Conservation (phyloP, 1,284 basidiomycete genomes). For the Marasmius fiardii region DNA sequence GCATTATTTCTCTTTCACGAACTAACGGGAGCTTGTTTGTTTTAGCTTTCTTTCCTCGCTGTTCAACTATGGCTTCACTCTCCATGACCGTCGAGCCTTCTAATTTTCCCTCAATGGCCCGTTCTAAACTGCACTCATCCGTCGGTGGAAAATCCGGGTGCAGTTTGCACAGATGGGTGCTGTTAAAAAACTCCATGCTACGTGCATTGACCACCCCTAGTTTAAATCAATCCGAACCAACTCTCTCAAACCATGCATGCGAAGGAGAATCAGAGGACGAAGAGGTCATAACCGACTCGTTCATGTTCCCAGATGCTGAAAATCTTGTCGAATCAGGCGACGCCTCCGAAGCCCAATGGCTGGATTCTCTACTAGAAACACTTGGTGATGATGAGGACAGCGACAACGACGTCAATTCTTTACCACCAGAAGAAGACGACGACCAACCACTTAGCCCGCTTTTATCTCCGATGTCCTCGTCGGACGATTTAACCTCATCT, state of each 20-base stretch:
- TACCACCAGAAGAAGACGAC: slow-evolving; percentile 53
- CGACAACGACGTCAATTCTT: slow-evolving; percentile 36
- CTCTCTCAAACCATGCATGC: slow-evolving; percentile 3
- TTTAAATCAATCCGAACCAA: slow-evolving; percentile 17
- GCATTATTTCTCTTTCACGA: not conserved
- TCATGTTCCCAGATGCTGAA: slow-evolving; percentile 76
- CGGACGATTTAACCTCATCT: slow-evolving; percentile 61
- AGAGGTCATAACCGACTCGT: slow-evolving; percentile 46
- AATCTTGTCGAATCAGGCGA: slow-evolving; percentile 43
- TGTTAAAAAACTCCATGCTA: slow-evolving; percentile 78
- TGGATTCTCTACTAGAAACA: slow-evolving; percentile 71
- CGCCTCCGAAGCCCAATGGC: slow-evolving; percentile 68
- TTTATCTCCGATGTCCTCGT: slow-evolving; percentile 66
- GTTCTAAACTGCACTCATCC: slow-evolving; percentile 68
- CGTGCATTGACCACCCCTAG: slow-evolving; percentile 36
- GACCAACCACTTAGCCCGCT: slow-evolving; percentile 53
- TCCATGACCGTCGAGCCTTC: slow-evolving; percentile 45
- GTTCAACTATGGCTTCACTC: slow-evolving; percentile 6
- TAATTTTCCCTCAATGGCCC: slow-evolving; percentile 60
- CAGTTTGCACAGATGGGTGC: slow-evolving; percentile 81
- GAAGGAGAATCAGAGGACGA: slow-evolving; percentile 35
- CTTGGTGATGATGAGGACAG: slow-evolving; percentile 64
- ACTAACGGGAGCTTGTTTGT: not conserved
- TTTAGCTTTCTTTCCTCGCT: not conserved
- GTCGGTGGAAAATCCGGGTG: slow-evolving; percentile 58